Conservation (phyloP, 257 asterid species). For the Eucommia ulmoides region DNA sequence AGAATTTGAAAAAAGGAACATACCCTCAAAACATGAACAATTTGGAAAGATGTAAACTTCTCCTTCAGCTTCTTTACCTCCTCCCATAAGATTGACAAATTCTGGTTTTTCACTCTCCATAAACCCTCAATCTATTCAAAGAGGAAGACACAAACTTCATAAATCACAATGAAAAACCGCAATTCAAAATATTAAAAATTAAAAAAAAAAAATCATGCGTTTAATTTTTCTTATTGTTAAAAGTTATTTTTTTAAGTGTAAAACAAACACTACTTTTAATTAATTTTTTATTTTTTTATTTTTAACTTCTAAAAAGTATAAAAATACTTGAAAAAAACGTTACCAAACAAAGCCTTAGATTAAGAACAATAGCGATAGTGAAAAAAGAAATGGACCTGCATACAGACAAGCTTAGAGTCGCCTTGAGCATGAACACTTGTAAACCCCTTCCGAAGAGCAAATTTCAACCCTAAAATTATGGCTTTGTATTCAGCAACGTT, state of each 20-base stretch:
- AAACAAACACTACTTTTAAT: too few species aligned
- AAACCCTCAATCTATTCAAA: constrained; percentile 60
- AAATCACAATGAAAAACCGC: background rate
- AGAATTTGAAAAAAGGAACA: too few species aligned
- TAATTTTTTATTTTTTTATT: too few species aligned
- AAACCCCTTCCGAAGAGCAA: constrained; percentile 17
- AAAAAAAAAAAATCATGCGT: too few species aligned
- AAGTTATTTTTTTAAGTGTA: too few species aligned
- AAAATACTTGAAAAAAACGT: too few species aligned
- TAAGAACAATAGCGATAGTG: too few species aligned
- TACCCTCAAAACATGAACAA: constrained; percentile 70
- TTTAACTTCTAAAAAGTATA: too few species aligned
- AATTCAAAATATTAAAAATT: too few species aligned
- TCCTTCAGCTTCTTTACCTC: constrained; percentile 78
- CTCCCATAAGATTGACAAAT: constrained; percentile 45
- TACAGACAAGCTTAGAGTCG: constrained; percentile 21
- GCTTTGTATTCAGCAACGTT: constrained; percentile 19
- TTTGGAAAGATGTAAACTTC: constrained; percentile 53
- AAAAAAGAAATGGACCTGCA: constrained; percentile 16
- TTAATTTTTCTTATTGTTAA: too few species aligned
- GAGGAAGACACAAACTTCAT: constrained; percentile 6
- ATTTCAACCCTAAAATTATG: constrained; percentile 15
- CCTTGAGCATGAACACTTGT: constrained; percentile 16
- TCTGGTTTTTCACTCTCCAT: constrained; percentile 87
- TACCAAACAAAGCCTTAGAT: too few species aligned